Base-by-base conservation (phyloP, 768 basidiomycete species). In the Leccinum variicolor region DNA sequence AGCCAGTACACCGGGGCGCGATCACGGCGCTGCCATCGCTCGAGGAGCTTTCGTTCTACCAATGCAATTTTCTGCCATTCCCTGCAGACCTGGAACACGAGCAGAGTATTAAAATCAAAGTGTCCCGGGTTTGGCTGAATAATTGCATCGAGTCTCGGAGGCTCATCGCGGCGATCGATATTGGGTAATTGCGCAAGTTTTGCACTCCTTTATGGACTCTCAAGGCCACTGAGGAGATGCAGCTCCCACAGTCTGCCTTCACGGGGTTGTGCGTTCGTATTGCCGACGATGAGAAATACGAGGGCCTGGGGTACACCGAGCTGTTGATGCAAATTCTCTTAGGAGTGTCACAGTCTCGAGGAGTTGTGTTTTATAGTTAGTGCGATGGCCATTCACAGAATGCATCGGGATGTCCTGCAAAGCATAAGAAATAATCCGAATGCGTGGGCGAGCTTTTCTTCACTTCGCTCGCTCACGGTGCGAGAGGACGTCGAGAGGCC, bases 41-140 rank as follows among this genome's bases (percentile, higher is more conserved):
- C 46, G 53, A 67, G 41, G n/a, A 50, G 10, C 60, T 69, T 2
- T 34, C 49, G 13, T 71, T 71, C 26, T 0, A 41, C 1, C 0
- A 0, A 1, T 65, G 65, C 49, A 0, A 1, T 43, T 43, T 43
- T 19, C n/a, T 15, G 19, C 19, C 36, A 7, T 17, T 36, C 8
- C 13, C 33, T 15, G 33, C 33, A 6, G 33, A 34, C 14, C 7
- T 17, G 19, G 19, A 45, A 9, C 43, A 11, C 43, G 19, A 45
- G 43, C 0, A 45, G 43, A 23, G 19, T 1, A 43, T 43, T 9
- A n/a, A 43, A 19, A 10, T 45, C 3, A n/a, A 13, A 15, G 43
- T 45, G 19, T 23, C 10, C 4, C 19, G 4, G 14, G 13, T 45
- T 10, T 2, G 3, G 11, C 10, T 45, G 43, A 4, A 14, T 23